Evolutionary conservation across 176 grass and related monocot species (phyloP), one percentile per base, ranked within the genome.

Genomic region (Raddia guianensis): DNA sequence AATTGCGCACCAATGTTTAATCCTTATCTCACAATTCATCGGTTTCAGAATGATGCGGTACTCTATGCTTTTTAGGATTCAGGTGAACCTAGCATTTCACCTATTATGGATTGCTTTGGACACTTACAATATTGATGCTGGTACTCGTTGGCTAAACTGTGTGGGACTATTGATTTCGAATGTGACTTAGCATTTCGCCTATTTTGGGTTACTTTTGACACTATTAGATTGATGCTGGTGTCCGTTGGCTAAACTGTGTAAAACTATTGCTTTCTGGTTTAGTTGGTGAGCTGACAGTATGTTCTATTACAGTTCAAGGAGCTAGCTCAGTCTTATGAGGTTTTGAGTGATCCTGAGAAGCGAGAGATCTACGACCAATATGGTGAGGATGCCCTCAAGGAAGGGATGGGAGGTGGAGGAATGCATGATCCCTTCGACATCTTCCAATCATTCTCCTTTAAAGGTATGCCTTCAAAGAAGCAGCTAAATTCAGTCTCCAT

Each of bases 311-410:
- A 97, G 94, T 97, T 97, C 61, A 94, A 97, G 89, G 94, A 97
- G 75, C 66, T 97, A 52, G 91, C 89, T 62, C 91, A 97, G 63
- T 89, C 94, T 46, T 97, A 97, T 80, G 94, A 97, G 62, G 91
- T 97, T 16, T 68, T 97, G 27, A 97, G 94, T 68, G 94, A 97
- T 56, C 91, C 91, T 54, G 94, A 97, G 60, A 97, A 97, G 63
- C 56, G 94, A 5, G 89, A 97, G 7, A 90, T 97, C 4, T 97
- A 97, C 61, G 94, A 94, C 20, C 91, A 97, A 32, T 94, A 94
- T 83, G 94, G 91, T 42, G 94, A 97, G 84, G 94, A 97, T 90
- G 94, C 91, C 21, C 91, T 97, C 59, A 97, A 94, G 76, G 94
- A 97, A 35, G 94, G 94, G 65, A 94, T 97, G 94, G 89, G 91